A percentile compares a stretch with the other conserved stretches of the same genome.
phyloP scores from a whole-genome alignment of 1,284 basidiomycete species.

The Phylloporus gajari region DNA sequence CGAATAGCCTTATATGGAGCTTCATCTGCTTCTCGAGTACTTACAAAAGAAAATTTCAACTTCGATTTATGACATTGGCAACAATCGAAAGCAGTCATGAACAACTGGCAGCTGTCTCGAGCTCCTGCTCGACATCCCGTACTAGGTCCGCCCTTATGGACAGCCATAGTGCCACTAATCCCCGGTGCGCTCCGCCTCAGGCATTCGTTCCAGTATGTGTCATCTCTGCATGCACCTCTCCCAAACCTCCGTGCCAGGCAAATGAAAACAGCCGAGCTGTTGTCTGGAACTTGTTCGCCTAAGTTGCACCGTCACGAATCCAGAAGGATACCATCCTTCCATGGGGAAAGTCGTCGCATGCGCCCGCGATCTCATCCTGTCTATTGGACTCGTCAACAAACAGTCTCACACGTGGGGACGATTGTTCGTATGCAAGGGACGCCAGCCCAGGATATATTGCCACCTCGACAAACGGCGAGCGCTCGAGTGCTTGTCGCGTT shows the following conservation, averaged over 20 bases:
- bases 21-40: too few relatives aligned
- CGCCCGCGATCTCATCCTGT: conserved; percentile 42
- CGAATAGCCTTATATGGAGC: too few relatives aligned
- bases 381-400: conserved; percentile 71
- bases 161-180: too few relatives aligned
- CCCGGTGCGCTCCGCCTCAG: conserved; percentile 77
- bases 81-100: background rate
- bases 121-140: conserved; percentile 75
- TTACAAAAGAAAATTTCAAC: too few relatives aligned
- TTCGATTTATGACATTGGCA: too few relatives aligned
- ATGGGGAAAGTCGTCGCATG: conserved; percentile 73
- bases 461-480: conserved; percentile 69
- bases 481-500: conserved; percentile 77
- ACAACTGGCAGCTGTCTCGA: conserved; percentile 57
- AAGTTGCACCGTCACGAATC: conserved; percentile 64
- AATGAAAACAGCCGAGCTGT: conserved; percentile 80
- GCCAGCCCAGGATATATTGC: conserved; percentile 90
- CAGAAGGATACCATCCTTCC: conserved; percentile 88
- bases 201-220: conserved; percentile 86
- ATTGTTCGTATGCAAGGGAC: conserved; percentile 67
- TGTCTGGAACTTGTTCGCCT: conserved; percentile 78
- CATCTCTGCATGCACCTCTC: conserved; percentile 87
- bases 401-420: conserved; percentile 75
- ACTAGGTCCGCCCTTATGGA: conserved; percentile 83
- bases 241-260: conserved; percentile 90